Percentiles rank a stretch among this genome's conserved stretches.
Conservation (phyloP, 169 alveolate species). For the Ichthyophthirius multifiliis region DNA sequence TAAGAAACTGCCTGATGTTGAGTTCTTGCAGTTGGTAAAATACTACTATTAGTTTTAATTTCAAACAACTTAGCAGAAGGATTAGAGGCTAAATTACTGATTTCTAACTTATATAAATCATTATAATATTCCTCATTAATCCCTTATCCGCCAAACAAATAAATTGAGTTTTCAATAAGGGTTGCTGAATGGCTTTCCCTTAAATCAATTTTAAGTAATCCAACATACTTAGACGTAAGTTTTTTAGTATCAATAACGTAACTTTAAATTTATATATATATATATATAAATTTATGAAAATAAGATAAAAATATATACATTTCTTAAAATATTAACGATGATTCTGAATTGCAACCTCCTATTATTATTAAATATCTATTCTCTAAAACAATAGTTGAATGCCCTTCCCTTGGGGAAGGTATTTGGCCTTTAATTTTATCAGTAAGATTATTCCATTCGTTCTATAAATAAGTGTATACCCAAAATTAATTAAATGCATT, state of each 20-base stretch:
- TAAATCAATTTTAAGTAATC: neutral
- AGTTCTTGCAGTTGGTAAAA: constrained; percentile 52
- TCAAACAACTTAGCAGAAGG: constrained; percentile 26
- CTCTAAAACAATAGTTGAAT: neutral
- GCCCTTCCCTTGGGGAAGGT: constrained; percentile 6
- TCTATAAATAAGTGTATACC: neutral
- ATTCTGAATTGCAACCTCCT: neutral
- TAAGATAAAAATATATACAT: neutral
- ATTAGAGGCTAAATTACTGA: neutral
- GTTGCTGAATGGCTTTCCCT: neutral
- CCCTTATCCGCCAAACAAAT: constrained; percentile 55
- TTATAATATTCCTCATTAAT: constrained; percentile 47
- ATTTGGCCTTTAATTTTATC: neutral
- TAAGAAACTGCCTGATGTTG: constrained; percentile 52
- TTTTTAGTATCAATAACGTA: neutral
- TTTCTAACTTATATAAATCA: constrained; percentile 35
- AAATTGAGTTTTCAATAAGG: neutral
- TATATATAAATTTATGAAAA: neutral
- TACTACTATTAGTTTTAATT: constrained; percentile 42
- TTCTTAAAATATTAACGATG: neutral
- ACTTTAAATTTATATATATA: neutral
- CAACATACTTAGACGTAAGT: neutral
- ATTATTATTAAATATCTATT: neutral
- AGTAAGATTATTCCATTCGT: neutral
- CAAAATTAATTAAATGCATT: neutral